phyloP scores from a whole-genome alignment of 1,139 yeast genomes.

The Ogataea hybrid region DNA sequence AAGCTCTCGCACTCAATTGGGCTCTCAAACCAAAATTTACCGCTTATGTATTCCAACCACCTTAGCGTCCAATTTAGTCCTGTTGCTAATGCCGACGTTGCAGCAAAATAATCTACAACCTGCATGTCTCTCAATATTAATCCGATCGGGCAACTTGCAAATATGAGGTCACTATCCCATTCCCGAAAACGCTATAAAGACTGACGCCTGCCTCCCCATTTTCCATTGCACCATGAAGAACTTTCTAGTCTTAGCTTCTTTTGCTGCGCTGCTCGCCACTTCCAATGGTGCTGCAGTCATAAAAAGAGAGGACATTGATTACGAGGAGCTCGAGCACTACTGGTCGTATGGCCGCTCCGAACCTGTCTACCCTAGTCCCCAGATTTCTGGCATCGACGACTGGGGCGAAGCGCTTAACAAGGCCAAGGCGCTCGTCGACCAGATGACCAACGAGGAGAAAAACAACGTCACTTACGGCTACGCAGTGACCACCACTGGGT shows the following conservation, averaged over 20 bases:
- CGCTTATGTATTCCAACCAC: no score
- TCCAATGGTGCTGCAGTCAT: slow-evolving; percentile 2
- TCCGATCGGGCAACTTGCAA: neutral
- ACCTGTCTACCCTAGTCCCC: slow-evolving; percentile 22
- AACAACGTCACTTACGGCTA: slow-evolving; percentile 65
- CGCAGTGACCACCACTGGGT: slow-evolving; percentile 59
- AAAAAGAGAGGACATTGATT: slow-evolving; percentile 5
- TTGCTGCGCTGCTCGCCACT: slow-evolving; percentile 1
- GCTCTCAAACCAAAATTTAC: no score
- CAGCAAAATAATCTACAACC: neutral
- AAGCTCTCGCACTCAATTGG: no score
- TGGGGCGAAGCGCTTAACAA: slow-evolving; percentile 50
- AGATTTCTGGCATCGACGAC: slow-evolving; percentile 14
- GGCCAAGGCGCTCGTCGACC: slow-evolving; percentile 51
- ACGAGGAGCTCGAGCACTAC: slow-evolving; percentile 10
- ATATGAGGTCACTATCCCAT: neutral
- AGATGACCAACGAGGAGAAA: slow-evolving; percentile 57
- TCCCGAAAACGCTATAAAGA: neutral
- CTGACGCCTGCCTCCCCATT: neutral
- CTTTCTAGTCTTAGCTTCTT: slow-evolving; percentile 1
- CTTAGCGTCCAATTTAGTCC: no score
- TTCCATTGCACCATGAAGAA: neutral
- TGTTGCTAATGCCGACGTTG: neutral
- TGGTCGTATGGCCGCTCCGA: slow-evolving; percentile 23
- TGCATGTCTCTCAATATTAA: neutral